Conservation (phyloP, 345 rosid species). For the Orychophragmus violaceus region DNA sequence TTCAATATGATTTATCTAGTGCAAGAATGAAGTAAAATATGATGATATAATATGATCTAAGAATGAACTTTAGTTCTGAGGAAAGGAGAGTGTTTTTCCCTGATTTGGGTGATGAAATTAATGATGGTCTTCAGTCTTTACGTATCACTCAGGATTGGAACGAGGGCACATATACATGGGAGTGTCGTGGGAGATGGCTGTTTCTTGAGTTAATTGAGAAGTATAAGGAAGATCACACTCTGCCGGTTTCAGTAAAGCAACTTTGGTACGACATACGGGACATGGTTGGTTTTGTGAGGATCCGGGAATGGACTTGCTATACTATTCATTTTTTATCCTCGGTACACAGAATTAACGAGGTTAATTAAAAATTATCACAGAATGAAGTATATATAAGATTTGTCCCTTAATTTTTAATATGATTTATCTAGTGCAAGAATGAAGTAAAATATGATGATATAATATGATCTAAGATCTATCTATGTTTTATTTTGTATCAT, state of each 20-base stretch:
- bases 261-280: conserved; percentile 73
- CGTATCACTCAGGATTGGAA: conserved; percentile 74
- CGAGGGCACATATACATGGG: conserved; percentile 47
- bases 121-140: conserved; percentile 23
- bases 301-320: conserved; percentile 55
- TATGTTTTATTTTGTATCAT: too few species aligned
- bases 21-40: too few species aligned
- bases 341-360: too few species aligned
- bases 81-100: conserved; percentile 71
- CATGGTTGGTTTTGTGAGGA: conserved; percentile 35
- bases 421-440: too few species aligned
- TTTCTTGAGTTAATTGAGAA: conserved; percentile 57
- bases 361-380: background rate
- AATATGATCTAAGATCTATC: too few species aligned
- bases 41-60: too few species aligned
- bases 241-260: conserved; percentile 58
- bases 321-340: background rate
- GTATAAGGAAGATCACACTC: conserved; percentile 28
- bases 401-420: too few species aligned
- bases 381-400: too few species aligned
- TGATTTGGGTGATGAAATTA: conserved; percentile 70
- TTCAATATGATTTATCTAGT: too few species aligned
- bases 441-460: too few species aligned
- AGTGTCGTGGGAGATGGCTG: conserved; percentile 58
- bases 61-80: too few species aligned